These are phyloP conservation scores for Cytospora paraplurivora DNA, from an alignment of 2,329 filamentous ascomycete genomes.

Conservation along the genomic window DNA sequence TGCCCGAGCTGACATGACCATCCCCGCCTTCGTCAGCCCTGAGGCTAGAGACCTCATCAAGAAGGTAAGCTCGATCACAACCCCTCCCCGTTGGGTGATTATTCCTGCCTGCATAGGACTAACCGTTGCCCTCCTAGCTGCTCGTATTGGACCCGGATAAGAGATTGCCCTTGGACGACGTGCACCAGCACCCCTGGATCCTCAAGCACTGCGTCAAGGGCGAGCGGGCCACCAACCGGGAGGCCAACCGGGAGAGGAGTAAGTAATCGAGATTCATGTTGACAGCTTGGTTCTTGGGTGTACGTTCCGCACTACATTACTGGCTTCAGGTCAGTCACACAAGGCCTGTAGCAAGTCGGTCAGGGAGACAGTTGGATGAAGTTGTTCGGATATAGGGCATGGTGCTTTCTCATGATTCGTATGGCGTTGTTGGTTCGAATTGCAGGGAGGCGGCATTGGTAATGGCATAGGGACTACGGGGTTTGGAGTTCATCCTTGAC, in stretches of 20 bases:
- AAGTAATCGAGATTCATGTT: constrained; percentile 30
- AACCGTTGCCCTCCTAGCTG: constrained; percentile 53
- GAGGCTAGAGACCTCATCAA: constrained; percentile 94
- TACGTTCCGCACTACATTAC: not conserved
- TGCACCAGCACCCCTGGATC: constrained; percentile 93
- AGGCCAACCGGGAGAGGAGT: constrained; percentile 54
- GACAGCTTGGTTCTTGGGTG: not conserved
- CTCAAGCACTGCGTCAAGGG: constrained; percentile 84
- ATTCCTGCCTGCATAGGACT: constrained; percentile 13
- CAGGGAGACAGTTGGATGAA: not conserved
- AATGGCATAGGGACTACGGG: constrained; percentile 11
- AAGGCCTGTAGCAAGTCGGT: not conserved
- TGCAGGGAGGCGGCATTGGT: constrained; percentile 1
- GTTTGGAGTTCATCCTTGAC: constrained; percentile 11
- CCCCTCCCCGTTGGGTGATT: too few species aligned
- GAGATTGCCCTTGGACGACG: constrained; percentile 84
- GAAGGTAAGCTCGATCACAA: constrained; percentile 59
- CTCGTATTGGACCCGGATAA: constrained; percentile 93
- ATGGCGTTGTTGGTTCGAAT: constrained; percentile 25
- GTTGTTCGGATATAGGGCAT: not conserved
- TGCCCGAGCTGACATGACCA: constrained; percentile 84
- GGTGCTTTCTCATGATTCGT: constrained; percentile 24
- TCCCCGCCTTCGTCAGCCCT: constrained; percentile 85
- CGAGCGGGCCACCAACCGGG: constrained; percentile 55
- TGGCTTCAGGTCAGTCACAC: not conserved